Percentiles rank a stretch among this genome's conserved stretches.
phyloP scores from a whole-genome alignment of 805 yeast genomes.

The Maudiozyma serrabonitensis region DNA sequence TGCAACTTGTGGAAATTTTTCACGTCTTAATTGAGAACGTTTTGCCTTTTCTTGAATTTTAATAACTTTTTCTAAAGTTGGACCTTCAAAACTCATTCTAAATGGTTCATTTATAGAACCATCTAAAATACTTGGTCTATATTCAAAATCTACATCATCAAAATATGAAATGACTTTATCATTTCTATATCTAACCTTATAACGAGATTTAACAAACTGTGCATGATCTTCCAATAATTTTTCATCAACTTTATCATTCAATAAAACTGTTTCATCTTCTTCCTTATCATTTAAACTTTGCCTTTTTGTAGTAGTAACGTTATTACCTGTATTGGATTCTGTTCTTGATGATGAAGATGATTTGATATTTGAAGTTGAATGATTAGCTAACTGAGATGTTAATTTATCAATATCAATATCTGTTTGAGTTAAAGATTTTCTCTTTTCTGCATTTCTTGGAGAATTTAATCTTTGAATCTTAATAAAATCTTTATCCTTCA shows the following conservation, averaged over 20 bases:
- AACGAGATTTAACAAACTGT: neutral
- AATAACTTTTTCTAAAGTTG: constrained; percentile 21
- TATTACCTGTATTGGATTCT: too few species aligned
- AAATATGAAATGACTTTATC: constrained; percentile 39
- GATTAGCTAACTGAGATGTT: neutral
- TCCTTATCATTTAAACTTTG: neutral
- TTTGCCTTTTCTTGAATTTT: constrained; percentile 8
- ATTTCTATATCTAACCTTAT: constrained; percentile 2
- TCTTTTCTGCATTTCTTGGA: constrained; percentile 6
- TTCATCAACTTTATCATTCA: neutral
- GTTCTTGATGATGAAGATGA: neutral
- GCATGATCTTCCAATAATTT: neutral
- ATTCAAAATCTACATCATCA: constrained; percentile 41
- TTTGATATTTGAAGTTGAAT: neutral
- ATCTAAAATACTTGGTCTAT: constrained; percentile 45
- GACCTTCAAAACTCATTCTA: constrained; percentile 22
- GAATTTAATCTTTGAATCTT: constrained; percentile 15
- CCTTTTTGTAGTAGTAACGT: neutral
- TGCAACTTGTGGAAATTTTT: neutral
- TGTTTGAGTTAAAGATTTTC: constrained; percentile 8
- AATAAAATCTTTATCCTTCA: constrained; percentile 11
- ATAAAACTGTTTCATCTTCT: neutral
- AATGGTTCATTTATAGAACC: constrained; percentile 26
- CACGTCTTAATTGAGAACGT: neutral
- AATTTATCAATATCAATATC: neutral